Evolutionary conservation across 805 yeast species (phyloP), one percentile per base, ranked within the genome.

Genomic region (Lipomyces mesembrius): DNA sequence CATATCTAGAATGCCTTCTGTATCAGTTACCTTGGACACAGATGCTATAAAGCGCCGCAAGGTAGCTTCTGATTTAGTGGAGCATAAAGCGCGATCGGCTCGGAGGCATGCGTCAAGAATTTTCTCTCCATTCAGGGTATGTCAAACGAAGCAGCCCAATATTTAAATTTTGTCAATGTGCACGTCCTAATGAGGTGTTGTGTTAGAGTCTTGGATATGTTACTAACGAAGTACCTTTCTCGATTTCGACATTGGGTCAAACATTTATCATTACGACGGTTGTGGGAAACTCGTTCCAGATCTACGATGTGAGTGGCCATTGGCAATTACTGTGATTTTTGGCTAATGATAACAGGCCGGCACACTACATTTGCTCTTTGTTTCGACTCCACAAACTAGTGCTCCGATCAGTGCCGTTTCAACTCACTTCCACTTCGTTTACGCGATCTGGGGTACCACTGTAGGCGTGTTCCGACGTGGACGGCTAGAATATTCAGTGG

Each of bases 241-340:
- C 97, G 6, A 82, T 92, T 25, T 96, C 98, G 34, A 87, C 94
- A 1, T 82, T 94, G 66, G 99, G 99, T 61, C 84, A 91, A 17
- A 87, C 96, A 0, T 93, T 90, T 74, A 90, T 93, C 74, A 86
- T 92, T 52, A 96, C 89, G 20, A 94, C 98, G 0, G 87, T 91
- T 57, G 97, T 95, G 27, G 98, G 98, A 2, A 83, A 87, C 62
- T 84, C 94, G 0, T 91, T 95, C 80, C 98, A 94, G 77, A 91
- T 95, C 35, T 95, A 90, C 75, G 99, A 95, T 79, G 97, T 70
- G 52, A 25, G 79, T 64, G 20, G 3, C 9, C 17, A 25, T 43
- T 43, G 4, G 29, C 11, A 7, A 2, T 27, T 27, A 3, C 7
- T 17, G 2, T 22, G 17, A 7, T 27, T 8, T 55, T 17, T 39